Base-by-base conservation (phyloP, 768 basidiomycete species). In the Boletus reticuloceps region DNA sequence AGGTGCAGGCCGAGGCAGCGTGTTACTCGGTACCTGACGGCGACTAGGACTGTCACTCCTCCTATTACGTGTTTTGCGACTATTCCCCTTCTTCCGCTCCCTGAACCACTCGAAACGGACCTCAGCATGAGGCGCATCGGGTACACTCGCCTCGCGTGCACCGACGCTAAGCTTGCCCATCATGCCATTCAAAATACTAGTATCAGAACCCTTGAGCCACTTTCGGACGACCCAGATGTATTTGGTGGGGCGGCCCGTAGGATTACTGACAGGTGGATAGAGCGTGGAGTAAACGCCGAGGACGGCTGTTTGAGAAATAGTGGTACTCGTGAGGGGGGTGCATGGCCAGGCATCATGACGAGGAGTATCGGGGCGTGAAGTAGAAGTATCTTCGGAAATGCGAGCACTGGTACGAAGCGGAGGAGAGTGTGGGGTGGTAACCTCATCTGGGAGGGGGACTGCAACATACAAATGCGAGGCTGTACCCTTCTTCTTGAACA, bases 21-120 rank as follows among this genome's bases (percentile, higher is more conserved):
- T 16, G 27, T 49, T 52, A 42, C 31, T 51, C 46, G 55, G 29
- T 29, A 46, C 42, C 55, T 41, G 63, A 31, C 51, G 56, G 32
- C 55, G 64, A 16, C 56, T 58, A 27, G 47, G 61, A 31, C 57
- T 68, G 16, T 37, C 49, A 13, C 27, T 53, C 22, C 20, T 50
- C 19, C 64, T 64, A 31, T 64, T 61, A 47, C 63, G 59, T 47
- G 63, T 44, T 63, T 61, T 69, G 34, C 61, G 65, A 19, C 50
- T 32, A 20, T 13, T 61, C 27, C 57, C 59, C 55, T 64, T 62
- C 61, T 68, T 68, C 41, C 56, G 48, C 32, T 60, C 65, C 46
- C 88, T 74, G 63, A 80, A 80, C 91, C 91, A 94, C 71, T 92
- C 90, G 66, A 93, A 87, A 44, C 84, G 72, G 19, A 93, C 82